Conservation (phyloP, 2,329 filamentous ascomycete genomes). For the Verticillium nubilum region DNA sequence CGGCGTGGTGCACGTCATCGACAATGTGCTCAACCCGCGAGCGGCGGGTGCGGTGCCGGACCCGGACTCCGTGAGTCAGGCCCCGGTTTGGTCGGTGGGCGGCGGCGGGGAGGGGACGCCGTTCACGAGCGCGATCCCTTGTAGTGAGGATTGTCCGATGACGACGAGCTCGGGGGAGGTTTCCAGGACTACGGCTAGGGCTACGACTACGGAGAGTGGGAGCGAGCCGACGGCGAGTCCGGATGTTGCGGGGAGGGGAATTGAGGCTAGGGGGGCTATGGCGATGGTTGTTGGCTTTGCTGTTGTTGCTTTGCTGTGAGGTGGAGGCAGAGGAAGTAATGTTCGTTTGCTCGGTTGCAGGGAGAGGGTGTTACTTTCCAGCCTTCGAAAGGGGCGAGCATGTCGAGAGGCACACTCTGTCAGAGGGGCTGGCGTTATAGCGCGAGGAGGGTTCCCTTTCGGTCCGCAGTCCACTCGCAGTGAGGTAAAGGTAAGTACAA, state of each 20-base stretch:
- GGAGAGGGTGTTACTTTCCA: too few relatives aligned
- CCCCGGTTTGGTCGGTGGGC: conserved; percentile 22
- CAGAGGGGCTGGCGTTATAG: too few relatives aligned
- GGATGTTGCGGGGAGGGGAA: background rate
- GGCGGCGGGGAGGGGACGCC: conserved; percentile 17
- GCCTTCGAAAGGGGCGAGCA: too few relatives aligned
- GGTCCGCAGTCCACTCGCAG: too few relatives aligned
- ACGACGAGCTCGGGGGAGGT: conserved; percentile 14
- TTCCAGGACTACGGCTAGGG: background rate
- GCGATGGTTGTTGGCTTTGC: background rate
- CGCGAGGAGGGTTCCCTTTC: too few relatives aligned
- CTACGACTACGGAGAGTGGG: background rate
- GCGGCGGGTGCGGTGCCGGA: conserved; percentile 28
- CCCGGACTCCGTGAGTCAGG: conserved; percentile 25
- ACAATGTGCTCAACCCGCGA: conserved; percentile 44
- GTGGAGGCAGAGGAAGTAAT: background rate
- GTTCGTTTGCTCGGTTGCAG: too few relatives aligned
- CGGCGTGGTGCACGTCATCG: conserved; percentile 53
- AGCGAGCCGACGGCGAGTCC: background rate
- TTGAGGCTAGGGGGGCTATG: background rate
- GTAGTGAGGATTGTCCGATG: conserved; percentile 31
- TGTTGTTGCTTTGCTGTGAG: background rate
- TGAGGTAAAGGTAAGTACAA: too few relatives aligned
- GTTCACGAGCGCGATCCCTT: conserved; percentile 38
- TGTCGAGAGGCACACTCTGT: too few relatives aligned